Conservation (phyloP, 345 rosid genomes). For the Geranium rotundifolium region DNA sequence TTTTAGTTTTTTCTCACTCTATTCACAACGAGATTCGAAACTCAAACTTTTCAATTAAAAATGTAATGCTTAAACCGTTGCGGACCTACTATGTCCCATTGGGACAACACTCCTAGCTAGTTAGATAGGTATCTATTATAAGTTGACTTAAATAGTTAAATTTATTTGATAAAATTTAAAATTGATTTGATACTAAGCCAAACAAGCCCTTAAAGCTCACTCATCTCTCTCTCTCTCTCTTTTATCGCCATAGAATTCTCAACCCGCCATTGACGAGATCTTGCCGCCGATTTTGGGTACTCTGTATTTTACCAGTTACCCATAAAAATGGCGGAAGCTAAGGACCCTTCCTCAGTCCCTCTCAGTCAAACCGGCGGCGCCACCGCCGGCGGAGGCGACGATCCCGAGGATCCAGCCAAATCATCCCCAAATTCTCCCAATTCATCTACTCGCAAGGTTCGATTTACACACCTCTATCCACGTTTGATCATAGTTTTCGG, state of each 20-base stretch:
- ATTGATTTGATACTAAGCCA: too few species aligned
- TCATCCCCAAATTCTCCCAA: slow-evolving; percentile 38
- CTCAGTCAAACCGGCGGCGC: slow-evolving; percentile 34
- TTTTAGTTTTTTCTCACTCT: too few species aligned
- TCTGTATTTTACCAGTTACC: background rate
- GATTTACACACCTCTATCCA: background rate
- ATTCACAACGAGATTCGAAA: too few species aligned
- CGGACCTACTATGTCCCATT: too few species aligned
- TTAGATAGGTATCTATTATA: too few species aligned
- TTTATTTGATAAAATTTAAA: too few species aligned
- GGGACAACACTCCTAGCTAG: too few species aligned
- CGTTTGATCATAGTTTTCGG: background rate
- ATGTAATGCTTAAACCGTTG: too few species aligned
- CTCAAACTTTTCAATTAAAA: too few species aligned
- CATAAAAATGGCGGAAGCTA: slow-evolving; percentile 42
- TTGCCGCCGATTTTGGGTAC: background rate
- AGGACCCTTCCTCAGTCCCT: slow-evolving; percentile 47
- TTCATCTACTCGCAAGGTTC: slow-evolving; percentile 61
- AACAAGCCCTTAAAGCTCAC: too few species aligned
- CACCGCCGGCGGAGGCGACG: slow-evolving; percentile 21
- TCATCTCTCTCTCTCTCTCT: background rate
- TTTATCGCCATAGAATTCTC: background rate
- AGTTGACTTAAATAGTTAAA: too few species aligned
- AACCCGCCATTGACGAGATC: background rate
- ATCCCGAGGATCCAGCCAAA: slow-evolving; percentile 57